A percentile compares a stretch with the other conserved stretches of the same genome.
Evolutionary conservation across 352 stramenopile genomes (phyloP).

Genomic region (Phytophthora citricola): DNA sequence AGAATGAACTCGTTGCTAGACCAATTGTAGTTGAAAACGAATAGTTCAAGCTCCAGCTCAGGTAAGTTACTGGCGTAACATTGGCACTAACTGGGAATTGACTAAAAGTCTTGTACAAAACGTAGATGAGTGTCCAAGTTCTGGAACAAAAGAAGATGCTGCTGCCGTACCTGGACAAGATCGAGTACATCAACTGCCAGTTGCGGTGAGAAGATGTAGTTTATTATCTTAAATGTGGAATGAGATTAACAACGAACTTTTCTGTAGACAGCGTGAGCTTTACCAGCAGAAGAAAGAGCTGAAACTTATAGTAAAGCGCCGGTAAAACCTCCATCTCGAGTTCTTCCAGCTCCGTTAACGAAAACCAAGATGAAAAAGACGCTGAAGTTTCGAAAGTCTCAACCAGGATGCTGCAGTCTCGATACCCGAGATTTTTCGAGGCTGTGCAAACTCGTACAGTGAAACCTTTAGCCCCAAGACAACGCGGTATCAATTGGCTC

Average conservation of each 20-base stretch:
- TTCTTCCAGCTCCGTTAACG: slow-evolving; percentile 3
- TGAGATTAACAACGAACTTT: neutral
- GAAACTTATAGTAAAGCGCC: slow-evolving; percentile 5
- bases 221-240: too few relatives aligned
- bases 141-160: slow-evolving; percentile 85
- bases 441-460: slow-evolving; percentile 26
- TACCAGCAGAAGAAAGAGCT: slow-evolving; percentile 34
- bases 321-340: slow-evolving; percentile 12
- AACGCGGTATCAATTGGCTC: slow-evolving; percentile 69
- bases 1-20: slow-evolving; percentile 12
- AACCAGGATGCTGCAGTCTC: slow-evolving; percentile 38
- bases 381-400: slow-evolving; percentile 24
- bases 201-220: slow-evolving; percentile 43
- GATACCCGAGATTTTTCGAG: slow-evolving; percentile 63
- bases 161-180: slow-evolving; percentile 86
- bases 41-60: slow-evolving; percentile 3
- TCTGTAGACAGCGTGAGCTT: slow-evolving; percentile 50
- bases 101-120: too few relatives aligned
- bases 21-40: slow-evolving; percentile 21
- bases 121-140: slow-evolving; percentile 60
- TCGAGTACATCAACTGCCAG: slow-evolving; percentile 89
- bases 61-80: neutral
- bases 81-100: too few relatives aligned
- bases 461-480: slow-evolving; percentile 29
- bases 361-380: slow-evolving; percentile 39